Evolutionary conservation across 2,329 filamentous ascomycete species (phyloP).

Genomic region (Nemania serpens): DNA sequence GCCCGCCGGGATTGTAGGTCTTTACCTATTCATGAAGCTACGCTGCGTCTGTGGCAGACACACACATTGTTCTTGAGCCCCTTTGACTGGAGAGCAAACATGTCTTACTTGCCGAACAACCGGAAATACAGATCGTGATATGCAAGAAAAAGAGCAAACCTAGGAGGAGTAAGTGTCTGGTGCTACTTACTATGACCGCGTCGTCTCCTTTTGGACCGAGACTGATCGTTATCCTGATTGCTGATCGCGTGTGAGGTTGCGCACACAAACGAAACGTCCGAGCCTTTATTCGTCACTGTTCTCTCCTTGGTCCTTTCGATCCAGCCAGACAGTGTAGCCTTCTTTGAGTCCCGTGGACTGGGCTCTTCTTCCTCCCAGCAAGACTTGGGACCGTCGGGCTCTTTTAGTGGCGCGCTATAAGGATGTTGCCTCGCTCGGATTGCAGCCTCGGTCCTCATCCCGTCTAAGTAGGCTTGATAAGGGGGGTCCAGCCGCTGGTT

Average conservation of each 20-base stretch:
- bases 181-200: background rate
- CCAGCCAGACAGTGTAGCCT: background rate
- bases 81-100: background rate
- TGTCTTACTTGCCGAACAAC: background rate
- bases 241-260: slow-evolving; percentile 10
- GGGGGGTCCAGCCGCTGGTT: background rate
- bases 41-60: background rate
- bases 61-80: background rate
- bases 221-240: background rate
- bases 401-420: background rate
- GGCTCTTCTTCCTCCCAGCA: background rate
- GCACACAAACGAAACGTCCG: slow-evolving; percentile 29
- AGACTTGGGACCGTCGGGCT: background rate
- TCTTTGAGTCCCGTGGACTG: background rate
- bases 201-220: background rate
- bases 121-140: background rate
- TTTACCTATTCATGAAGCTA: too few relatives aligned
- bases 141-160: background rate
- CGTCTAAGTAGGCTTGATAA: background rate
- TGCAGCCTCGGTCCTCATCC: background rate
- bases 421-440: background rate
- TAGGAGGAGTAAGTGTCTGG: background rate
- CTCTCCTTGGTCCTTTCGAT: background rate
- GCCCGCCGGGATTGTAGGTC: too few relatives aligned
- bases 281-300: background rate